These are phyloP conservation scores for Phycomyces blakesleeanus DNA, from an alignment of 192 early-diverging fungal genomes.

Conservation along the genomic window DNA sequence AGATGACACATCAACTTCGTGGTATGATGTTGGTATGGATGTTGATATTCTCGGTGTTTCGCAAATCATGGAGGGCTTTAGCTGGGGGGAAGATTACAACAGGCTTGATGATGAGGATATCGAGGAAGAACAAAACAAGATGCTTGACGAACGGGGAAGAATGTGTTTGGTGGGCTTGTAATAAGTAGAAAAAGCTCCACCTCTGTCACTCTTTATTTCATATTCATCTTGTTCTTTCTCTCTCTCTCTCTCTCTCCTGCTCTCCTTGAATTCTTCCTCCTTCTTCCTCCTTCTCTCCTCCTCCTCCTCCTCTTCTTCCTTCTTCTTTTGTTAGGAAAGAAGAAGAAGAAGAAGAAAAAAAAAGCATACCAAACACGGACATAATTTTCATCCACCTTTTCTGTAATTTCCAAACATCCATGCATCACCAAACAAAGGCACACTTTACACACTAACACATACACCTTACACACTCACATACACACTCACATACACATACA, in stretches of 20 bases:
- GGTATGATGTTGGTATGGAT: slow-evolving; percentile 17
- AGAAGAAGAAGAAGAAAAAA: slow-evolving; percentile 2
- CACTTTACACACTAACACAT: not conserved
- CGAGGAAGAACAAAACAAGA: slow-evolving; percentile 3
- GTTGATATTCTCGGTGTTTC: not conserved
- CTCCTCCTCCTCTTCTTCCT: no score
- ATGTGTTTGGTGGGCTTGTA: slow-evolving; percentile 9
- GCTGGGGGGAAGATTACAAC: slow-evolving; percentile 13
- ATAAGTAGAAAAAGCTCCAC: not conserved
- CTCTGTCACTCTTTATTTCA: no score
- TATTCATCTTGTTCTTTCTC: no score
- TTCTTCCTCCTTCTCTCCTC: no score
- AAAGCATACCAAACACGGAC: not conserved
- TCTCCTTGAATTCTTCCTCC: no score
- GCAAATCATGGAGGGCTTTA: slow-evolving; percentile 6
- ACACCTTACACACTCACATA: not conserved
- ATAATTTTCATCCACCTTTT: not conserved
- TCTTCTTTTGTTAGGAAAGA: not conserved
- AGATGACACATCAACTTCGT: slow-evolving; percentile 6
- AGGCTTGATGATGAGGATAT: slow-evolving; percentile 6
- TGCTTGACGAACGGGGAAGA: slow-evolving; percentile 12
- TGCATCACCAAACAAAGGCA: not conserved
- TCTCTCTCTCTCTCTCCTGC: no score
- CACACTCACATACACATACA: not conserved
- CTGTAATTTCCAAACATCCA: no score